phyloP scores from a whole-genome alignment of 371 early-diverging fungal species.

The Lichtheimia corymbifera region DNA sequence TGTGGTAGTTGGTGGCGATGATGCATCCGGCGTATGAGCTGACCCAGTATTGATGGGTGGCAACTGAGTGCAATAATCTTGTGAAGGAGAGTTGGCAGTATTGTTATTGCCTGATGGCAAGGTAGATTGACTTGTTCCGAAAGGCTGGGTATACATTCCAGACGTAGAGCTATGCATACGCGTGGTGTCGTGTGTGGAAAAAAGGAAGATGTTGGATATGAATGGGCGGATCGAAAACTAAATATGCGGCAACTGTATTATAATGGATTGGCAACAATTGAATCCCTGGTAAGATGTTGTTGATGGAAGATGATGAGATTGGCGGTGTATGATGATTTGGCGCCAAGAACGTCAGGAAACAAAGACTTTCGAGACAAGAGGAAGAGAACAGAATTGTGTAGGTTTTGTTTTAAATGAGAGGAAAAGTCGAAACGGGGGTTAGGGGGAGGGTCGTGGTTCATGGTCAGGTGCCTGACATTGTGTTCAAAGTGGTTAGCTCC shows the following conservation, averaged over 20 bases:
- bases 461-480: conserved; percentile 1
- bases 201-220: neutral
- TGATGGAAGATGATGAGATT: too few relatives aligned
- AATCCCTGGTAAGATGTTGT: too few relatives aligned
- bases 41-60: conserved; percentile 21
- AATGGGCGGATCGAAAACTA: too few relatives aligned
- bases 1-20: conserved; percentile 1
- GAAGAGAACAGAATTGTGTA: conserved; percentile 3
- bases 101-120: neutral
- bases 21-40: neutral
- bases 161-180: too few relatives aligned
- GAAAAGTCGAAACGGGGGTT: conserved; percentile 13
- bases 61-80: conserved; percentile 18
- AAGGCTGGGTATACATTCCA: neutral
- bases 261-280: neutral
- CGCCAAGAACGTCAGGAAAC: too few relatives aligned
- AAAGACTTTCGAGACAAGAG: neutral
- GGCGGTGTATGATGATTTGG: neutral
- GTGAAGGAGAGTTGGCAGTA: conserved; percentile 4
- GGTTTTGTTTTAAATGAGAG: conserved; percentile 16
- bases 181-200: too few relatives aligned
- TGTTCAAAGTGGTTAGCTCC: too few relatives aligned
- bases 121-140: conserved; percentile 2
- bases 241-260: too few relatives aligned
- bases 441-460: neutral